phyloP scores from a whole-genome alignment of 768 basidiomycete genomes.

The Pisolithus microcarpus region DNA sequence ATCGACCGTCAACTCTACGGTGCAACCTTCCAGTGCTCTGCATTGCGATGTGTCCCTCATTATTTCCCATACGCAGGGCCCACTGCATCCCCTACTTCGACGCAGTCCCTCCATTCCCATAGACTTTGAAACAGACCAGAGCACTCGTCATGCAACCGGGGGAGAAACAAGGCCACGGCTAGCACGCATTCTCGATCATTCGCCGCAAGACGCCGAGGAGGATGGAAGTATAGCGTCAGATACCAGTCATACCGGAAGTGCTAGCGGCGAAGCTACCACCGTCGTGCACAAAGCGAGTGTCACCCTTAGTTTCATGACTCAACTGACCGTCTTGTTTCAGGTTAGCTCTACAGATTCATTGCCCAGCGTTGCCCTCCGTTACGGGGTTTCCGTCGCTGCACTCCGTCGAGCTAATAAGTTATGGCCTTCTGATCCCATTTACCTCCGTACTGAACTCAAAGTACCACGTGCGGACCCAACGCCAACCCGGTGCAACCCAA shows the following conservation, averaged over 20 bases:
- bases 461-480: neutral
- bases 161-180: conserved; percentile 5
- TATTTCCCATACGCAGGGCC: neutral
- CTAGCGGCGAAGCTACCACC: neutral
- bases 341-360: conserved; percentile 71
- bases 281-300: conserved; percentile 12
- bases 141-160: neutral
- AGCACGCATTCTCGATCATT: conserved; percentile 2
- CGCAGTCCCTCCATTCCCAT: neutral
- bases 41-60: neutral
- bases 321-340: conserved; percentile 30
- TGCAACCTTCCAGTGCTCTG: neutral
- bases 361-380: conserved; percentile 81
- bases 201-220: neutral
- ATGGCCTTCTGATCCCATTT: conserved; percentile 90
- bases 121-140: neutral
- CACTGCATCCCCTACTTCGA: neutral
- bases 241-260: neutral
- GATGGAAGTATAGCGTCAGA: neutral
- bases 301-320: neutral
- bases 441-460: conserved; percentile 47
- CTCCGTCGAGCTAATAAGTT: conserved; percentile 86
- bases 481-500: neutral
- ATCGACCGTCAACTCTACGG: conserved; percentile 12
- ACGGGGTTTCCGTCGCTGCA: conserved; percentile 77